Conservation (phyloP, 2,329 filamentous ascomycete genomes). For the Cytospora piceicola region DNA sequence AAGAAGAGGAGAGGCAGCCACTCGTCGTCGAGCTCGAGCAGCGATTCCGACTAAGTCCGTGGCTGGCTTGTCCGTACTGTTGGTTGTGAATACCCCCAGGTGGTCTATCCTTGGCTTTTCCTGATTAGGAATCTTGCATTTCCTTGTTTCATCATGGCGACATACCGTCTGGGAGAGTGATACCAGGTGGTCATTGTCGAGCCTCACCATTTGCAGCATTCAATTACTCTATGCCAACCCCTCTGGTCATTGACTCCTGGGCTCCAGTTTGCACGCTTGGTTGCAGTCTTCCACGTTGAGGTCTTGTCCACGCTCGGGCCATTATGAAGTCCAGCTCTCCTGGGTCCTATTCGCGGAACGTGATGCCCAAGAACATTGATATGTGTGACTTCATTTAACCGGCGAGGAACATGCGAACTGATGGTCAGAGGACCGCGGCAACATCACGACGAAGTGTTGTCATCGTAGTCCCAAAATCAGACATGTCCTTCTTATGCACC, state of each 20-base stretch:
- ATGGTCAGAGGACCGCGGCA: too few species aligned
- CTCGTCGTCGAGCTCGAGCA: conserved; percentile 19
- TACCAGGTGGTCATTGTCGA: background rate
- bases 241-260: background rate
- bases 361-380: too few species aligned
- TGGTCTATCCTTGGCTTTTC: background rate
- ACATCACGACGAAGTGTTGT: too few species aligned
- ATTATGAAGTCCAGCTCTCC: too few species aligned
- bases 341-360: too few species aligned
- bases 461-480: too few species aligned
- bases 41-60: conserved; percentile 16
- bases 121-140: background rate
- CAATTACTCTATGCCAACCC: background rate
- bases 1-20: conserved; percentile 26
- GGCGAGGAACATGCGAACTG: too few species aligned
- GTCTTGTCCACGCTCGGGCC: too few species aligned
- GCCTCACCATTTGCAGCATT: background rate
- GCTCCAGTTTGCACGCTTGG: background rate
- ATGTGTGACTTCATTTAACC: too few species aligned
- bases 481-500: too few species aligned
- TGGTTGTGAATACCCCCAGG: background rate
- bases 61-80: background rate
- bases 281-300: background rate
- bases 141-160: background rate
- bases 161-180: background rate